Evolutionary conservation across 2,329 filamentous ascomycete genomes (phyloP).

Genomic region (Xylaria sp.): DNA sequence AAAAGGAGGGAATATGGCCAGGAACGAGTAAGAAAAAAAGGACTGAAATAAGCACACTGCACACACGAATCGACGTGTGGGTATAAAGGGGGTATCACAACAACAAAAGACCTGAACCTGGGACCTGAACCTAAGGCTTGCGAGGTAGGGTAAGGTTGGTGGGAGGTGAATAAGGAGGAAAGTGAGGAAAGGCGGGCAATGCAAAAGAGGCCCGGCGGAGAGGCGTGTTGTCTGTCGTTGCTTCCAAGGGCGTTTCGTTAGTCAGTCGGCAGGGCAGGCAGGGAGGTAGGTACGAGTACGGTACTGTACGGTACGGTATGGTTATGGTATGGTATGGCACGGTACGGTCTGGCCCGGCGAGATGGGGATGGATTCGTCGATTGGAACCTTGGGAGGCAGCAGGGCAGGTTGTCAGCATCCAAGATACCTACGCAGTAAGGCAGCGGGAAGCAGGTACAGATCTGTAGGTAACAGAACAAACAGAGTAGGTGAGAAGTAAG

Average conservation of each 20-base stretch:
- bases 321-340: neutral
- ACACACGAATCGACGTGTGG: conserved; percentile 35
- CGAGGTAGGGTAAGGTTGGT: conserved; percentile 2
- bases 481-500: neutral
- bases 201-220: no score
- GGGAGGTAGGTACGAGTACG: no score
- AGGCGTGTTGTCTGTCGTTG: no score
- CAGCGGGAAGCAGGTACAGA: no score
- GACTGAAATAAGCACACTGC: conserved; percentile 34
- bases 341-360: no score
- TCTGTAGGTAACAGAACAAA: neutral
- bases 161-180: neutral
- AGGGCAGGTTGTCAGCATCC: neutral
- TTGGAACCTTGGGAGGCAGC: no score
- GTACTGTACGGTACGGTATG: neutral
- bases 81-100: conserved; percentile 36
- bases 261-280: neutral
- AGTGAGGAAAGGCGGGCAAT: neutral
- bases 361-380: neutral
- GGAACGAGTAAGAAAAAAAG: conserved; percentile 25
- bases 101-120: conserved; percentile 19
- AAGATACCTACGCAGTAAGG: neutral
- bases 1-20: conserved; percentile 20
- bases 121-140: no score
- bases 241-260: neutral